Evolutionary conservation across 140 eudicot genomes (phyloP), one percentile per base, ranked within the genome.

Genomic region (Flaveria floridana): DNA sequence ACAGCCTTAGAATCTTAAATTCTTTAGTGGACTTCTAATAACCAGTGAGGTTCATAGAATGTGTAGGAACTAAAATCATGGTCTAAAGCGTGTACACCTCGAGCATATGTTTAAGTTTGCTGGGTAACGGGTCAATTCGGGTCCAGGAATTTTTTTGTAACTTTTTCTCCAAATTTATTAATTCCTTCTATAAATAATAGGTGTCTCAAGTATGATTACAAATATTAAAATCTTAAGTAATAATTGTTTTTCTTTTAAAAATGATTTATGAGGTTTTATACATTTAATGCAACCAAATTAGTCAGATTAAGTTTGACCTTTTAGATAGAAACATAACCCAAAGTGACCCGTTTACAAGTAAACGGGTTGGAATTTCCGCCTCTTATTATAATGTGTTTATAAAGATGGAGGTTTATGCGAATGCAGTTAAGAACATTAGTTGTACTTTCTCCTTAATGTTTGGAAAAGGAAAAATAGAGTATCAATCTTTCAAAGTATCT

Each of bases 401-500:
- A 34, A 28, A 71, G 75, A 64, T 65, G 61, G 47, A 69, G 48
- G 14, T 25, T 63, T 68, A 26, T 37, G 52, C 39, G 41, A 55
- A 61, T 67, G 48, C 23, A 16, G 53, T 68, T 50, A 77, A 77
- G 78, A 72, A 83, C 72, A 50, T 30, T 18, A 23, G 13, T 7
- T 53, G 82, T 80, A 79, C 85, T 74, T 84, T 86, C 77, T 86
- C 82, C 80, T 23, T 20, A 63, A 68, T 71, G 81, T 76, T 80
- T 14, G 84, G 84, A 85, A 85, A 74, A 53, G 84, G 84, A 82
- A 58, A 69, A 77, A 64, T 6, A 37, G 5, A 70, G 85, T 80
- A 80, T 80, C 86, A 78, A 73, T 82, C 81, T 83, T 68, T 66
- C 57, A 69, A 88, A 83, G 89, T 59, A 78, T 69, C 91, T 82